Conservation (phyloP, 805 yeast species). For the Kuraishia cidri region DNA sequence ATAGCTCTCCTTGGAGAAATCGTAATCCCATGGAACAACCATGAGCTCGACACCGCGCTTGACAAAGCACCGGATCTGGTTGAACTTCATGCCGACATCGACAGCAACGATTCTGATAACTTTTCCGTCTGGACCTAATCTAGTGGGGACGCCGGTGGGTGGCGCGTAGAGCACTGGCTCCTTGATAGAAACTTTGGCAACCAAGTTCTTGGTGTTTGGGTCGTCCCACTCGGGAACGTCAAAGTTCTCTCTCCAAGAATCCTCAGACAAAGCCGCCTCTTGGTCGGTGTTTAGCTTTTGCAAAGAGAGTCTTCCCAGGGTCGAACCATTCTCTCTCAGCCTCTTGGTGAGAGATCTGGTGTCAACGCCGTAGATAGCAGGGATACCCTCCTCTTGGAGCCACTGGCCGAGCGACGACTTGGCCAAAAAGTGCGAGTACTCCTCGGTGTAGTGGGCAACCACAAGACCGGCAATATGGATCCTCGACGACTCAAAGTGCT, state of each 20-base stretch:
- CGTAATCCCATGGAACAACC: conserved; percentile 95
- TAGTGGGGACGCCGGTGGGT: conserved; percentile 36
- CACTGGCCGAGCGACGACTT: conserved; percentile 86
- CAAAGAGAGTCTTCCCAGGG: conserved; percentile 79
- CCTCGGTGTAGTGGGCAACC: conserved; percentile 94
- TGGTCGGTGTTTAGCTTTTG: conserved; percentile 30
- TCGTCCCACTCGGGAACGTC: conserved; percentile 84
- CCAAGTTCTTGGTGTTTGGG: conserved; percentile 88
- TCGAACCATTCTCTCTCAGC: conserved; percentile 87
- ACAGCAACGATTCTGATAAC: conserved; percentile 77
- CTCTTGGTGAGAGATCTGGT: conserved; percentile 92
- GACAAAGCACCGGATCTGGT: conserved; percentile 95
- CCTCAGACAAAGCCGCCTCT: conserved; percentile 22
- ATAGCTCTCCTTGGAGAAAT: conserved; percentile 68
- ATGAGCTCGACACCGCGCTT: conserved; percentile 92
- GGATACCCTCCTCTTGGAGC: conserved; percentile 86
- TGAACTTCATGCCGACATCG: conserved; percentile 97
- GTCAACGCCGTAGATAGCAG: conserved; percentile 97
- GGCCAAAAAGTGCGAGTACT: conserved; percentile 91
- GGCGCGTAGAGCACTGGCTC: conserved; percentile 76
- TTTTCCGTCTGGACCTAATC: conserved; percentile 64
- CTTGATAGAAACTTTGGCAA: conserved; percentile 78
- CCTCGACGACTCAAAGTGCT: conserved; percentile 84
- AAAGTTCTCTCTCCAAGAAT: conserved; percentile 54
- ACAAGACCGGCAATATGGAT: conserved; percentile 96